Evolutionary conservation across 2,329 filamentous ascomycete species (phyloP).

Genomic region (Aspergillus fumigatiaffinis): DNA sequence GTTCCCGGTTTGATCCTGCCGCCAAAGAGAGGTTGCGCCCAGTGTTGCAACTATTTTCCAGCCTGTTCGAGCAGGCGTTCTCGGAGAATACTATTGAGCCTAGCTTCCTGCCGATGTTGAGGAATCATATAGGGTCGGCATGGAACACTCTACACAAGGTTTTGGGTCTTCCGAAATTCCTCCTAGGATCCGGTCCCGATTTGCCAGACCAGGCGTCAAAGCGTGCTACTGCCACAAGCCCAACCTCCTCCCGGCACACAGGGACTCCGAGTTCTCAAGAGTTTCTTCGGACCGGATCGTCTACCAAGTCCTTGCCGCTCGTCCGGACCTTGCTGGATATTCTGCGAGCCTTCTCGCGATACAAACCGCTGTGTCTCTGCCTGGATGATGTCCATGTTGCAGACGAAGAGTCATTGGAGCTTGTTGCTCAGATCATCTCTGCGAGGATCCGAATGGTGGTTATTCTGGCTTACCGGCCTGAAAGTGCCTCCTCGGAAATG

Average conservation of each 20-base stretch:
- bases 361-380: constrained; percentile 84
- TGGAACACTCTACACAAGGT: constrained; percentile 56
- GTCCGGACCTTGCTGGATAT: constrained; percentile 88
- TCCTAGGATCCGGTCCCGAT: too few relatives aligned
- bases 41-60: too few relatives aligned
- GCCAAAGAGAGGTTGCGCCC: constrained; percentile 12
- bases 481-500: too few relatives aligned
- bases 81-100: constrained; percentile 50
- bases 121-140: constrained; percentile 54
- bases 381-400: constrained; percentile 89
- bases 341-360: constrained; percentile 71
- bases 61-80: too few relatives aligned
- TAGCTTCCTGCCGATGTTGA: constrained; percentile 59
- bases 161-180: constrained; percentile 50
- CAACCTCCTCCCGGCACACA: constrained; percentile 1
- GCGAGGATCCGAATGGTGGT: too few relatives aligned
- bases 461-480: too few relatives aligned
- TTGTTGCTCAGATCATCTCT: constrained; percentile 48
- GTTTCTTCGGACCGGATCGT: constrained; percentile 37
- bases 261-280: constrained; percentile 28
- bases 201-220: too few relatives aligned
- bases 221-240: too few relatives aligned
- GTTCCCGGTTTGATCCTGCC: constrained; percentile 57
- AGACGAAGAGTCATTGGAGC: constrained; percentile 78
- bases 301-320: constrained; percentile 59